phyloP scores from a whole-genome alignment of 2,329 filamentous ascomycete species.

The Myrmaecium sp. region DNA sequence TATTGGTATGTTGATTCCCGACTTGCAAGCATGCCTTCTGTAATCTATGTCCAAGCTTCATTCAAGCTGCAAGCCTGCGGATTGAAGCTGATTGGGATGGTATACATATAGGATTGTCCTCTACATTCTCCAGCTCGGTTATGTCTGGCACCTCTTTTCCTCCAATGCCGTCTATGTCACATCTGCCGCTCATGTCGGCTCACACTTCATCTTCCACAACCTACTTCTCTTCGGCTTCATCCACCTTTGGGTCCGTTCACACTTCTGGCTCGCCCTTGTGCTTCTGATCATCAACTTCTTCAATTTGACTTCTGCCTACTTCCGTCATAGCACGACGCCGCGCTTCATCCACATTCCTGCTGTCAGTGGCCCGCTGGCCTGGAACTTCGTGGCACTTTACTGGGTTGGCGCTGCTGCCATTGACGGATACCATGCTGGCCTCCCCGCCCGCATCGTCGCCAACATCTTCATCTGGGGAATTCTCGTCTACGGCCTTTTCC shows the following conservation, averaged over 20 bases:
- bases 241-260: conserved; percentile 61
- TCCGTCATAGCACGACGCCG: conserved; percentile 56
- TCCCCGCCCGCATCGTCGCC: conserved; percentile 61
- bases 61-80: background rate
- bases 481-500: conserved; percentile 58
- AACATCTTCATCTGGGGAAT: conserved; percentile 83
- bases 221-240: conserved; percentile 67
- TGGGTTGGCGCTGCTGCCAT: conserved; percentile 79
- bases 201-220: conserved; percentile 77
- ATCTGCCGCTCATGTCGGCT: conserved; percentile 58
- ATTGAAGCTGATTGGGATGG: background rate
- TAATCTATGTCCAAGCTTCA: background rate
- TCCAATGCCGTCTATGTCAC: conserved; percentile 44
- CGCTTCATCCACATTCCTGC: conserved; percentile 61
- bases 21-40: background rate
- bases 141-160: conserved; percentile 62
- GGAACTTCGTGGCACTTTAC: conserved; percentile 74
- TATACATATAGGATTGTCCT: conserved; percentile 50
- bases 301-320: conserved; percentile 65
- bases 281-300: conserved; percentile 66
- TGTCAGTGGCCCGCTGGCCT: conserved; percentile 63
- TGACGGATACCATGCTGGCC: conserved; percentile 34
- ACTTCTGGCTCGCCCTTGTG: conserved; percentile 61
- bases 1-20: conserved; percentile 47
- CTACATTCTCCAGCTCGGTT: conserved; percentile 58